A percentile compares a stretch with the other conserved stretches of the same genome.
Conservation (phyloP, 2,329 filamentous ascomycete genomes). For the Aspergillus floridensis region DNA sequence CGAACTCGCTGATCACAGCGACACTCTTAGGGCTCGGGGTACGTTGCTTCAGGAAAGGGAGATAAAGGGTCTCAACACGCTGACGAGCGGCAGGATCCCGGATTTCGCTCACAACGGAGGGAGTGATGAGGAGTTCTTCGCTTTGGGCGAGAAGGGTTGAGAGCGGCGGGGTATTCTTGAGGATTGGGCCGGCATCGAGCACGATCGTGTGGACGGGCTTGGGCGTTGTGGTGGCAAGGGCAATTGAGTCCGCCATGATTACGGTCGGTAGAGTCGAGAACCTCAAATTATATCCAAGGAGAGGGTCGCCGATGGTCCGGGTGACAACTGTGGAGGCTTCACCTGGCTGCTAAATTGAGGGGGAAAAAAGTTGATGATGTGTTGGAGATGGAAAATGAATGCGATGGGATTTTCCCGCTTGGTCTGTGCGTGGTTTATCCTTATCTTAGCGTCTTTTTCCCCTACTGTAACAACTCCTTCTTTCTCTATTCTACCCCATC, state of each 20-base stretch:
- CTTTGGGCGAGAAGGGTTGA: slow-evolving; percentile 77
- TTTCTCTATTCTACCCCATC: not conserved
- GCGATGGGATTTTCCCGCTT: slow-evolving; percentile 29
- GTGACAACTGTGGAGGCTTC: not conserved
- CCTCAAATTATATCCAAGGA: not conserved
- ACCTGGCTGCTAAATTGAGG: not conserved
- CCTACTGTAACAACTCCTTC: not conserved
- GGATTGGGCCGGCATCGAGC: slow-evolving; percentile 86
- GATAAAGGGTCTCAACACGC: slow-evolving; percentile 77
- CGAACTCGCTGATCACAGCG: slow-evolving; percentile 78
- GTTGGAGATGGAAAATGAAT: slow-evolving; percentile 6
- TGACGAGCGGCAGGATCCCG: slow-evolving; percentile 76
- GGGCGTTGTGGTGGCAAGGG: slow-evolving; percentile 37
- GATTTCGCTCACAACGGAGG: slow-evolving; percentile 83
- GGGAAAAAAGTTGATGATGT: not conserved
- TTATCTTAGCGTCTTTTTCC: slow-evolving; percentile 37
- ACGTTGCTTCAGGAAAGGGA: slow-evolving; percentile 79
- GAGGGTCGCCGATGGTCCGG: not conserved
- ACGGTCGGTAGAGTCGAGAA: not conserved
- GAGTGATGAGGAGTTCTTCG: slow-evolving; percentile 76
- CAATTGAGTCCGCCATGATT: slow-evolving; percentile 25
- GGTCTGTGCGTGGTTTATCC: slow-evolving; percentile 35
- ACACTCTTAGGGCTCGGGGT: slow-evolving; percentile 73
- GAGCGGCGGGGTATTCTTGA: slow-evolving; percentile 85
- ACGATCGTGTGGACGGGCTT: slow-evolving; percentile 81